These are phyloP conservation scores for Solanum sitiens DNA, from an alignment of 257 asterid genomes.

Conservation along the genomic window DNA sequence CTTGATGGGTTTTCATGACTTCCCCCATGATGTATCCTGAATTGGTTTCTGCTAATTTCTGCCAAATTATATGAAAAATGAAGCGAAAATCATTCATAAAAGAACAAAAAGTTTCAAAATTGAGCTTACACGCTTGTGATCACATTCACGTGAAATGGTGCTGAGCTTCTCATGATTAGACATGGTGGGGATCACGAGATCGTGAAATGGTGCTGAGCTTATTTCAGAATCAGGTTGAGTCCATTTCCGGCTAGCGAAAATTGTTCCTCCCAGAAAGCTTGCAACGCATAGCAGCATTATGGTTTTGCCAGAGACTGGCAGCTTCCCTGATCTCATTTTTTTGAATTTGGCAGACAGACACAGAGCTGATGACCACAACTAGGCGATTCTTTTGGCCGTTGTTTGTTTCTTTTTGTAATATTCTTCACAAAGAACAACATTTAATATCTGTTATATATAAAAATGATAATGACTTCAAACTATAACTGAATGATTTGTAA, in stretches of 20 bases:
- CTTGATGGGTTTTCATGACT: conserved; percentile 50
- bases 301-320: conserved; percentile 26
- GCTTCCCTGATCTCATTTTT: conserved; percentile 16
- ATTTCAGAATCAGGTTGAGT: conserved; percentile 9
- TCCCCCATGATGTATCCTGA: conserved; percentile 35
- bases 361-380: neutral
- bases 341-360: conserved; percentile 2
- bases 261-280: conserved; percentile 56
- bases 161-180: conserved; percentile 12
- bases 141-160: conserved; percentile 18
- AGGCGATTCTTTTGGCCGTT: neutral
- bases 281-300: conserved; percentile 38
- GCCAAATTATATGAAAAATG: neutral
- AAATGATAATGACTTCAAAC: neutral
- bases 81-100: neutral
- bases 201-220: neutral
- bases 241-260: conserved; percentile 28
- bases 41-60: conserved; percentile 36
- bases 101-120: neutral
- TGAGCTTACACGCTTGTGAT: conserved; percentile 35
- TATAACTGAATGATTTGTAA: neutral
- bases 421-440: neutral
- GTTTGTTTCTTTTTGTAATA: neutral
- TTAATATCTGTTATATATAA: neutral
- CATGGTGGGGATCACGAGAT: neutral